Evolutionary conservation across 2,329 filamentous ascomycete genomes (phyloP).

Genomic region (Exophiala aquamarina): DNA sequence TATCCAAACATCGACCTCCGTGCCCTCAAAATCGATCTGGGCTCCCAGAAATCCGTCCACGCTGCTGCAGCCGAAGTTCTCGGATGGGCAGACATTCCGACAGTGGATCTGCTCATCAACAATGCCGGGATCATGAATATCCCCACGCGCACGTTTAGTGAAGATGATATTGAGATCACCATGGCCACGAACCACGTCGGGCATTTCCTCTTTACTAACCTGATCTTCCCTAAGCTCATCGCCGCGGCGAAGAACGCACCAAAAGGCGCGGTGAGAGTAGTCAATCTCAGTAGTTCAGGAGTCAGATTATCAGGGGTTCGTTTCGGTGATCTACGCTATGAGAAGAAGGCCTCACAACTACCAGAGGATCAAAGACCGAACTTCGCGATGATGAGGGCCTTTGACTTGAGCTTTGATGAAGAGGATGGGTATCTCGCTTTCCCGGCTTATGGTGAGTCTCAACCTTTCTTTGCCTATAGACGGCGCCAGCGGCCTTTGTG

Average conservation of each 20-base stretch:
- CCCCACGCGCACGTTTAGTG: slow-evolving; percentile 24
- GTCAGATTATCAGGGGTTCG: slow-evolving; percentile 31
- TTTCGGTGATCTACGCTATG: slow-evolving; percentile 37
- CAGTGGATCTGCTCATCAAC: slow-evolving; percentile 42
- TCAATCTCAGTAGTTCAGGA: slow-evolving; percentile 32
- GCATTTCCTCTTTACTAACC: slow-evolving; percentile 42
- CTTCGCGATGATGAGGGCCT: not conserved
- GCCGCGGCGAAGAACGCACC: slow-evolving; percentile 27
- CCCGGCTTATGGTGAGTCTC: slow-evolving; percentile 42
- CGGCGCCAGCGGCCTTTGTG: no score
- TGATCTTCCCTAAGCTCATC: slow-evolving; percentile 37
- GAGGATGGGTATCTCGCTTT: slow-evolving; percentile 34
- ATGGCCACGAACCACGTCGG: slow-evolving; percentile 42
- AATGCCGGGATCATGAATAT: slow-evolving; percentile 43
- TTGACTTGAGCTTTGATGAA: slow-evolving; percentile 1
- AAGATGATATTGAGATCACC: slow-evolving; percentile 40
- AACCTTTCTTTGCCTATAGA: no score
- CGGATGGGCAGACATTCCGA: slow-evolving; percentile 18
- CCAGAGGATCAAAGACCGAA: slow-evolving; percentile 19
- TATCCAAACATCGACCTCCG: slow-evolving; percentile 28
- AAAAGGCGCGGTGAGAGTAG: slow-evolving; percentile 25
- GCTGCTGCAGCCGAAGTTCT: slow-evolving; percentile 35
- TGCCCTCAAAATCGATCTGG: slow-evolving; percentile 36
- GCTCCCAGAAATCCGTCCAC: slow-evolving; percentile 33
- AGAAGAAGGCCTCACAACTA: slow-evolving; percentile 24